These are phyloP conservation scores for Gastrodia elata DNA, from an alignment of 106 monocot species.

Conservation along the genomic window DNA sequence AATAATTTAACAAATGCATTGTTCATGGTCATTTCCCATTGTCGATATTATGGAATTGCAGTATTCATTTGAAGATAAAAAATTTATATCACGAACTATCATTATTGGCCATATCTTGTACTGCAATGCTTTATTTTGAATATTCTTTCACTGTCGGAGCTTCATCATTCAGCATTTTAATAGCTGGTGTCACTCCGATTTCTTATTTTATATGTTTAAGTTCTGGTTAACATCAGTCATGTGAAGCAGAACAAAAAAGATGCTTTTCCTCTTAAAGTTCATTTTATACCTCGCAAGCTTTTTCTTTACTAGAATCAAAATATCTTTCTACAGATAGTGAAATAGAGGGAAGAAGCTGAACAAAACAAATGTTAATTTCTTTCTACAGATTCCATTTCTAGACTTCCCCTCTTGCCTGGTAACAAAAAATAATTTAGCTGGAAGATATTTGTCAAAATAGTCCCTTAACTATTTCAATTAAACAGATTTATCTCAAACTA, in stretches of 20 bases:
- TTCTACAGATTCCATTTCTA: neutral
- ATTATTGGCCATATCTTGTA: neutral
- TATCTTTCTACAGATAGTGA: no score
- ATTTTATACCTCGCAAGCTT: no score
- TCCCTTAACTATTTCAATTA: no score
- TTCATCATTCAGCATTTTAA: neutral
- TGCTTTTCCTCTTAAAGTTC: neutral
- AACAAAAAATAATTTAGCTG: neutral
- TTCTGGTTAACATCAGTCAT: neutral
- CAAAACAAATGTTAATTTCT: neutral
- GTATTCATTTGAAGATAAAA: neutral
- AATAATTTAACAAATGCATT: neutral
- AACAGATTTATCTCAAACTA: no score
- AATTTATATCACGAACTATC: neutral
- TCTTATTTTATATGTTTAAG: neutral
- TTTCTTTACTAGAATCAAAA: no score
- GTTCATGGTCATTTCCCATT: neutral
- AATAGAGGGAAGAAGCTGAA: neutral
- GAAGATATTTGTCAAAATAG: no score
- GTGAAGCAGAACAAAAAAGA: neutral
- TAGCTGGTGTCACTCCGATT: neutral
- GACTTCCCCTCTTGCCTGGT: neutral
- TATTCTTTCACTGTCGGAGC: neutral
- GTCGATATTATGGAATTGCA: neutral
- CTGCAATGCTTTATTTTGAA: slow-evolving; percentile 1